Percentiles rank a stretch among this genome's conserved stretches.
Evolutionary conservation across 192 early-diverging fungal genomes (phyloP).

Genomic region (Obelidium mucronatum): DNA sequence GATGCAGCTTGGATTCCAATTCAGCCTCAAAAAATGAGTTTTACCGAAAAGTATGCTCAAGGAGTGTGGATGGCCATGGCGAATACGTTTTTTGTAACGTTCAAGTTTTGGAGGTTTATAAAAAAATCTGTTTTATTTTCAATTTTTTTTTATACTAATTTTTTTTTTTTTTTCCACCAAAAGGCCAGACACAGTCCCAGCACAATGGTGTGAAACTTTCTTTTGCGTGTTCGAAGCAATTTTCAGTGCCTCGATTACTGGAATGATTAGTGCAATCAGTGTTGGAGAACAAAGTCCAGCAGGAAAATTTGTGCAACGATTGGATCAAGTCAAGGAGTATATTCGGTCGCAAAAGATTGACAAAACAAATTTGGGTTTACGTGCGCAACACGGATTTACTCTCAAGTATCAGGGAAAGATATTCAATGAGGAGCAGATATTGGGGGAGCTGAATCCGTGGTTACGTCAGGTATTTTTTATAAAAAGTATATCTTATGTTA

Average conservation of each 20-base stretch:
- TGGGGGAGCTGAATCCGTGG: slow-evolving; percentile 51
- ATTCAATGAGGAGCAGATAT: slow-evolving; percentile 50
- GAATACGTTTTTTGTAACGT: slow-evolving; percentile 28
- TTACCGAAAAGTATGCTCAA: slow-evolving; percentile 2
- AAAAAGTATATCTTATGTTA: neutral
- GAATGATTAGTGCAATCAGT: slow-evolving; percentile 51
- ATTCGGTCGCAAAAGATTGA: slow-evolving; percentile 45
- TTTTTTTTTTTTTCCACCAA: neutral
- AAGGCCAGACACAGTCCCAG: slow-evolving; percentile 13
- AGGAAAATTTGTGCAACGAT: slow-evolving; percentile 42
- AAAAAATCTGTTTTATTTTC: slow-evolving; percentile 37
- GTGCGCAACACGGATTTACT: slow-evolving; percentile 42
- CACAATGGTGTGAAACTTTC: slow-evolving; percentile 4
- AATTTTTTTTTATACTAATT: slow-evolving; percentile 10
- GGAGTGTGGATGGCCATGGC: slow-evolving; percentile 26
- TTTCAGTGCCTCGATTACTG: slow-evolving; percentile 44
- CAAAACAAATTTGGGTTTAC: neutral
- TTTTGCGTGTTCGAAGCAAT: slow-evolving; percentile 13
- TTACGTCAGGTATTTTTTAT: slow-evolving; percentile 44
- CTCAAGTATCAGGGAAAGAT: slow-evolving; percentile 57
- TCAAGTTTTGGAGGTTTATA: slow-evolving; percentile 20
- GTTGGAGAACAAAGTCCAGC: slow-evolving; percentile 47
- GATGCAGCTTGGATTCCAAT: neutral
- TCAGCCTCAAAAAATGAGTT: neutral
- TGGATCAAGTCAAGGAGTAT: slow-evolving; percentile 62